Base-by-base conservation (phyloP, 2,329 filamentous ascomycete species). In the Diplodia corticola region DNA sequence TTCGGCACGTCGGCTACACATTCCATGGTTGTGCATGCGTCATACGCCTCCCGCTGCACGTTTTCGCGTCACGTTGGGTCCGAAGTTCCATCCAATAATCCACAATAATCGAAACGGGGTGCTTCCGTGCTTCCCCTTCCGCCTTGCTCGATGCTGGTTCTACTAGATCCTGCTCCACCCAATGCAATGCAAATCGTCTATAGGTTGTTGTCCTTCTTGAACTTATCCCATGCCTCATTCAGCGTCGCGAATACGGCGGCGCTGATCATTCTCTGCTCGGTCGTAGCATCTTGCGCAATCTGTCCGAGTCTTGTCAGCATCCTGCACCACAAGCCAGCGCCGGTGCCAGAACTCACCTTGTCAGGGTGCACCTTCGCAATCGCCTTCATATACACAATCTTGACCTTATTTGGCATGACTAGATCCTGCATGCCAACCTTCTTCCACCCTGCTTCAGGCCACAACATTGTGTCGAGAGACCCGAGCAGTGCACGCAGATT, bases 301-400 rank as follows among this genome's bases (percentile, higher is more conserved):
- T 87, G 68, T 20, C 53, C 1, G 12, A 30, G 74, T 26, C 28
- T 7, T 24, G 37, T 75, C 68, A 74, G 70, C 60, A 26, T 26
- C 15, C 13, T 26, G 9, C 7, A 13, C 17, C 5, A 22, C 37
- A 44, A 15, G 24, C 48, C 17, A 24, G 9, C 17, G 3, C 15
- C n/a, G 24, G 10, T 17, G 9, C 4, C 67, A 20, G 68, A 71
- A 78, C 87, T 79, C 84, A 97, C 95, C 90, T 99, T 99, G 78
- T 99, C 95, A 68, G 95, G 95, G 84, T 99, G 95, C 71, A 95
- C 95, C 84, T 97, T 98, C 12, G 90, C 92, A 84, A 99, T 98
- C 5, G 94, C 95, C 86, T 97, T 97, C 95, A 99, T 98, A 77
- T 99, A 99, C 68, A 91, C 84, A 70, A 99, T 90, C 86, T 99